Percentiles rank a stretch among this genome's conserved stretches.
These are phyloP conservation scores for Auriscalpium vulgare DNA, from an alignment of 768 basidiomycete genomes.

Conservation along the genomic window DNA sequence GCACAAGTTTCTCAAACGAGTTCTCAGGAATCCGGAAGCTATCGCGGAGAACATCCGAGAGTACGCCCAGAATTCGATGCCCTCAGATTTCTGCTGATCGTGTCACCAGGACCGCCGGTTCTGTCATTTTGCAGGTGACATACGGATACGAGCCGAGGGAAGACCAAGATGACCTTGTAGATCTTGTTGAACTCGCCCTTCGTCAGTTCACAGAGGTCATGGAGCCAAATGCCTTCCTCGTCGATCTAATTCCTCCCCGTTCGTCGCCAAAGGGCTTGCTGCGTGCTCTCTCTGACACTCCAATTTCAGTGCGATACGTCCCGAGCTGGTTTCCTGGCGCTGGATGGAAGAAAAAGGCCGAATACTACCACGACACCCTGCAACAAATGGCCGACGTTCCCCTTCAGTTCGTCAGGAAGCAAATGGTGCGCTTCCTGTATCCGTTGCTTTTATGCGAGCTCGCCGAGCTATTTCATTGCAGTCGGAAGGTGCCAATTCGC, in stretches of 20 bases:
- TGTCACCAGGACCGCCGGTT: conserved; percentile 3
- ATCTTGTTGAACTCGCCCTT: conserved; percentile 1
- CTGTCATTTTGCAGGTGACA: conserved; percentile 15
- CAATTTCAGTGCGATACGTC: conserved; percentile 12
- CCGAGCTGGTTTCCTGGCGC: conserved; percentile 20
- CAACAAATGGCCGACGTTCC: not conserved
- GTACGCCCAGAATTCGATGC: not conserved
- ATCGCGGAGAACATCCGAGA: conserved; percentile 4
- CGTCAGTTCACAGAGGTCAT: conserved; percentile 1
- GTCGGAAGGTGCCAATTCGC: not conserved
- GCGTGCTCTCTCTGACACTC: not conserved
- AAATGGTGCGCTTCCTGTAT: conserved; percentile 5
- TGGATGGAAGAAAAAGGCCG: conserved; percentile 12
- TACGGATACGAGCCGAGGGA: conserved; percentile 18
- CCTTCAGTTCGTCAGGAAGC: not conserved
- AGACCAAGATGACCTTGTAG: conserved; percentile 9
- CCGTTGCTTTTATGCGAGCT: no score
- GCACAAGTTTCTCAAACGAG: not conserved
- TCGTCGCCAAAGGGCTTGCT: not conserved
- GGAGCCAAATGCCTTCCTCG: not conserved
- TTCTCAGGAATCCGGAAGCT: conserved; percentile 4
- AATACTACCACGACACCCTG: not conserved
- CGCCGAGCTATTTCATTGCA: no score
- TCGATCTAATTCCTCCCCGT: not conserved
- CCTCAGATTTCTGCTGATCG: no score